These are phyloP conservation scores for Metrosideros polymorpha DNA, from an alignment of 441 rosid species.

Conservation along the genomic window DNA sequence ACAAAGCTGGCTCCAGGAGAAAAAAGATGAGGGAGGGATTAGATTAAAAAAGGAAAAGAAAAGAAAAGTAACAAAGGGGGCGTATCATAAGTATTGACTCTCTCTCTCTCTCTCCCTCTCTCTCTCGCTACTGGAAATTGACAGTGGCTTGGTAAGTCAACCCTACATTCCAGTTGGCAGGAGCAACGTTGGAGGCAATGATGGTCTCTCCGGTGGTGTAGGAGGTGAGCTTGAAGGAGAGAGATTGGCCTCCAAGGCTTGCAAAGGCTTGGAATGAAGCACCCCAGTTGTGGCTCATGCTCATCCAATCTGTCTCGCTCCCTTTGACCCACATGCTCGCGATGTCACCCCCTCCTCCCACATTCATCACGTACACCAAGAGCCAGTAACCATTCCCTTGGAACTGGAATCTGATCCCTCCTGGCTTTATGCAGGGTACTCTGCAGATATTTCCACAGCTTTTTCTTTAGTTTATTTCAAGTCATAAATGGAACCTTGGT, in stretches of 20 bases:
- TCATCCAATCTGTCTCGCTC: constrained; percentile 66
- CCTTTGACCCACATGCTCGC: constrained; percentile 82
- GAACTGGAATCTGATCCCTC: constrained; percentile 58
- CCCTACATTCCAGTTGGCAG: constrained; percentile 52
- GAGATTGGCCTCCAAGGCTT: constrained; percentile 52
- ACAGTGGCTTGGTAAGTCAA: constrained; percentile 4
- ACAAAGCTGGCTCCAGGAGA: not conserved
- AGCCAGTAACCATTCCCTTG: constrained; percentile 86
- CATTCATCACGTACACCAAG: constrained; percentile 73
- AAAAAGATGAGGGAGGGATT: not conserved
- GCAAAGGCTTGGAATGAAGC: constrained; percentile 88
- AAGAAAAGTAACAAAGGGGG: not conserved
- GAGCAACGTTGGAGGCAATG: constrained; percentile 56
- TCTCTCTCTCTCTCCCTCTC: not conserved
- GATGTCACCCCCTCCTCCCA: constrained; percentile 72
- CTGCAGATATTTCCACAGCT: constrained; percentile 14
- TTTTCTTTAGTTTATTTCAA: not conserved
- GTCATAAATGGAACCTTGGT: not conserved
- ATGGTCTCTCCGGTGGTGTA: constrained; percentile 50
- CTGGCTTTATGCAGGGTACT: constrained; percentile 46
- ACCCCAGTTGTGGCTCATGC: constrained; percentile 92
- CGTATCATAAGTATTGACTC: not conserved
- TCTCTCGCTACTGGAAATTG: constrained; percentile 43
- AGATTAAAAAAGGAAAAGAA: not conserved
- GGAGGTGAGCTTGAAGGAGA: constrained; percentile 75